Evolutionary conservation across 2,329 filamentous ascomycete species (phyloP), one percentile per base, ranked within the genome.

Genomic region (Penicillium sp.): DNA sequence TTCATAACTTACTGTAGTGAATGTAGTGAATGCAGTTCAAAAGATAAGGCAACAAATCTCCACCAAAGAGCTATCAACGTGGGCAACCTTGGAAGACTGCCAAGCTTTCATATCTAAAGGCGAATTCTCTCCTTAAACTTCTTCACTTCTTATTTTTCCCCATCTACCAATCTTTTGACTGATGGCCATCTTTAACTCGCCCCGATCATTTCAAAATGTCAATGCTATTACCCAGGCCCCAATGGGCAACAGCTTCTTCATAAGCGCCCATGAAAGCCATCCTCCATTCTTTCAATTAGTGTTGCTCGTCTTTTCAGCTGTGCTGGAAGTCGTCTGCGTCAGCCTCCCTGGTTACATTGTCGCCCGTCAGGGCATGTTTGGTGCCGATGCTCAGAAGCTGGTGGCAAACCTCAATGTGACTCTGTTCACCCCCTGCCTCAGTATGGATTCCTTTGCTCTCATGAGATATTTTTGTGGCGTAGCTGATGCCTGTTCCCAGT

Each of bases 381-480:
- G 96, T 76, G 91, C 91, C 62, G 92, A 96, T 51, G 90, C 93
- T 74, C 94, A 99, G 75, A 97, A 97, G 77, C 95, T 99, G 71
- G 82, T 97, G 50, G 93, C 94, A 54, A 97, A 99, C 72, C 82
- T 99, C 66, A 99, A 99, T 75, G 92, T 97, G 58, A 90, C 90
- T 79, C 83, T 99, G 42, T 99, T 99, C 77, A 99, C 94, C 31
- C 94, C 94, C 64, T 97, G 94, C 75, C 86, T 99, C 63, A 95
- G 91, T 95, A 86, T 61, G 88, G 77, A 37, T 47, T 23, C 12
- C 31, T 12, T 49, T 5, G 46, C 67, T 48, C 27, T 13, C 50
- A 41, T 2, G 13, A 17, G 31, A 48, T 41, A 4, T 9, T 35
- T 29, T 21, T 2, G 4, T 21, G 27, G 48, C 27, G 23, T 23